Conservation (phyloP, 108 stramenopile species). For the Nitzschia putrida region DNA sequence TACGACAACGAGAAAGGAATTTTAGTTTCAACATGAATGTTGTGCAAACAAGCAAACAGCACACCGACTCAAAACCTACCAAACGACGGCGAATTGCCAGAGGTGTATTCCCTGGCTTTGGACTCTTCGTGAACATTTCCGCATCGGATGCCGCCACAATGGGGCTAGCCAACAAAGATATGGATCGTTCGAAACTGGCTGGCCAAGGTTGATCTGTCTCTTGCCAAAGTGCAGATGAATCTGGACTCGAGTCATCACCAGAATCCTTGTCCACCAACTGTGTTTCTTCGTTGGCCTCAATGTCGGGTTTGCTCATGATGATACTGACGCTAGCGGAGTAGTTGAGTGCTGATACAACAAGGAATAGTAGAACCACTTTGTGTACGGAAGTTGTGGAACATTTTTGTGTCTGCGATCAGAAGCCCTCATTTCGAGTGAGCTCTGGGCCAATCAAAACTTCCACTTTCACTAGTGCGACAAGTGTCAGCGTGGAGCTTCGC, state of each 20-base stretch:
- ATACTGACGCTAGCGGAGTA: too few species aligned
- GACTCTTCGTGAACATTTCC: conserved; percentile 66
- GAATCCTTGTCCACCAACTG: background rate
- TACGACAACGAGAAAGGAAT: background rate
- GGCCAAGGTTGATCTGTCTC: conserved; percentile 80
- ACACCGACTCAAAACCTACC: too few species aligned
- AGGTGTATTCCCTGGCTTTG: conserved; percentile 48
- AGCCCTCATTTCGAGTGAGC: too few species aligned
- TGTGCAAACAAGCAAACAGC: too few species aligned
- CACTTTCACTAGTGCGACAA: too few species aligned
- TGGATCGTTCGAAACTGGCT: conserved; percentile 68
- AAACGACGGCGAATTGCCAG: conserved; percentile 27
- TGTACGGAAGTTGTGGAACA: too few species aligned
- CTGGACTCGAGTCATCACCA: background rate
- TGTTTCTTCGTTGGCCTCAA: conserved; percentile 27
- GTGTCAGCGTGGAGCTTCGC: too few species aligned
- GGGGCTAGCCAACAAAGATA: conserved; percentile 64
- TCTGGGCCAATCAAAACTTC: too few species aligned
- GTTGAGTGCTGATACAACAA: too few species aligned
- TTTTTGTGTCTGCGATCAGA: too few species aligned
- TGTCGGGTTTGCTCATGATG: conserved; percentile 11
- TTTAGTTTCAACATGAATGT: background rate
- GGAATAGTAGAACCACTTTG: too few species aligned
- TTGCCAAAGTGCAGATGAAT: conserved; percentile 32
- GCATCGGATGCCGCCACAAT: conserved; percentile 53